Evolutionary conservation across 495 filamentous ascomycete species (phyloP).

Genomic region (Amphirosellinia nigrospora): DNA sequence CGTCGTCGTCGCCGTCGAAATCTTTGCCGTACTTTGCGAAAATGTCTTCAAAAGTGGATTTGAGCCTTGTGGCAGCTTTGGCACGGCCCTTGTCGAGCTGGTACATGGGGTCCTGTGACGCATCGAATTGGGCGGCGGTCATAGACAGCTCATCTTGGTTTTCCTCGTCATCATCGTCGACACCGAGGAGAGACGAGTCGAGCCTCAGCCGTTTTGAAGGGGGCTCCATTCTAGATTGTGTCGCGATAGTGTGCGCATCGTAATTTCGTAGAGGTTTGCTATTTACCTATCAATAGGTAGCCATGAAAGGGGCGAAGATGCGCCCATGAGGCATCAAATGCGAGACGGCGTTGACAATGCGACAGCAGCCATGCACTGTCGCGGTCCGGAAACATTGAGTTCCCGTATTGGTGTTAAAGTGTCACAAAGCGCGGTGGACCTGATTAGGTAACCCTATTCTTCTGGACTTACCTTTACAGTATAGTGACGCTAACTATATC

Average conservation of each 20-base stretch:
- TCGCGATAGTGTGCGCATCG: conserved; percentile 1
- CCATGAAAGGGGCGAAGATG: not conserved
- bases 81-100: conserved; percentile 64
- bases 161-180: conserved; percentile 45
- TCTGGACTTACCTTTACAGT: too few relatives aligned
- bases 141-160: conserved; percentile 51
- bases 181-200: conserved; percentile 42
- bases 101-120: conserved; percentile 53
- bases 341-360: conserved; percentile 1
- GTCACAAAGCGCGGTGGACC: not conserved
- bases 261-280: conserved; percentile 14
- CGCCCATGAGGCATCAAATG: not conserved
- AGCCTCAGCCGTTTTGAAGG: conserved; percentile 64
- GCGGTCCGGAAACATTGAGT: not conserved
- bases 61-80: conserved; percentile 69
- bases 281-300: not conserved
- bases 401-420: not conserved
- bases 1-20: conserved; percentile 80
- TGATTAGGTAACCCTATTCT: not conserved
- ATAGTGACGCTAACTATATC: not conserved
- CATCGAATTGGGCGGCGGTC: conserved; percentile 49
- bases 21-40: conserved; percentile 87
- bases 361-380: not conserved
- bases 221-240: conserved; percentile 56
- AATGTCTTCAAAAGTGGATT: conserved; percentile 82